phyloP scores from a whole-genome alignment of 2,329 filamentous ascomycete genomes.

The Pestalotiopsis fici region DNA sequence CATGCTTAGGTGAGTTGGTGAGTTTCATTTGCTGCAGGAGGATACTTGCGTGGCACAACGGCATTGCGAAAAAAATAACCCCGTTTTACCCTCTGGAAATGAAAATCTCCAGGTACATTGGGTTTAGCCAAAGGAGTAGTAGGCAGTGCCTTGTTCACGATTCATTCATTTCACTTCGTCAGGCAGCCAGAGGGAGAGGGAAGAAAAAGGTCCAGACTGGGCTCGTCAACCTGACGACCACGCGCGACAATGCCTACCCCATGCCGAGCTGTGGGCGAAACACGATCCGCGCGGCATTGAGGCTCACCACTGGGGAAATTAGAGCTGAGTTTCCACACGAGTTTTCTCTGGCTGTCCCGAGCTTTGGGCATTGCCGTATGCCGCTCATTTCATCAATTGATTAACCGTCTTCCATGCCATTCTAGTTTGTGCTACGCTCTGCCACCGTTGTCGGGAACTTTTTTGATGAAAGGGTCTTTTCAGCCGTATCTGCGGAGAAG shows the following conservation, averaged over 20 bases:
- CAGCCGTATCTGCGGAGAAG: neutral
- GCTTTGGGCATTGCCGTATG: neutral
- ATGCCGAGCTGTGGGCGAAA: constrained; percentile 3
- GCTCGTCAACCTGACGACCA: constrained; percentile 6
- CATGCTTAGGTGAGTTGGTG: neutral
- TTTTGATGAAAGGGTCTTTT: neutral
- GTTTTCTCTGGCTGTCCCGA: neutral
- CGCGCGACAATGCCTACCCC: neutral
- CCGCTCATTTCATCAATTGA: neutral
- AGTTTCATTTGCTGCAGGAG: neutral
- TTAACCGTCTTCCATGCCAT: neutral
- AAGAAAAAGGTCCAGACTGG: too few species aligned
- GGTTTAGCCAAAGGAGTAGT: too few species aligned
- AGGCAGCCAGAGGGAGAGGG: constrained; percentile 8
- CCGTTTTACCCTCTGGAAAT: neutral
- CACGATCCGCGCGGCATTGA: neutral
- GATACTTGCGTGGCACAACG: neutral
- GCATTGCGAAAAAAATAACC: neutral
- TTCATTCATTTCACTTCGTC: neutral
- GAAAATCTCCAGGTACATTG: too few species aligned
- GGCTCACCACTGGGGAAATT: neutral
- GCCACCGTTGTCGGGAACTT: neutral
- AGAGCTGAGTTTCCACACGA: neutral
- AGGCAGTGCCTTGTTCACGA: too few species aligned
- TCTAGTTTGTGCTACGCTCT: neutral